Evolutionary conservation across 1,284 basidiomycete genomes (phyloP).

Genomic region (Anthracocystis setariae): DNA sequence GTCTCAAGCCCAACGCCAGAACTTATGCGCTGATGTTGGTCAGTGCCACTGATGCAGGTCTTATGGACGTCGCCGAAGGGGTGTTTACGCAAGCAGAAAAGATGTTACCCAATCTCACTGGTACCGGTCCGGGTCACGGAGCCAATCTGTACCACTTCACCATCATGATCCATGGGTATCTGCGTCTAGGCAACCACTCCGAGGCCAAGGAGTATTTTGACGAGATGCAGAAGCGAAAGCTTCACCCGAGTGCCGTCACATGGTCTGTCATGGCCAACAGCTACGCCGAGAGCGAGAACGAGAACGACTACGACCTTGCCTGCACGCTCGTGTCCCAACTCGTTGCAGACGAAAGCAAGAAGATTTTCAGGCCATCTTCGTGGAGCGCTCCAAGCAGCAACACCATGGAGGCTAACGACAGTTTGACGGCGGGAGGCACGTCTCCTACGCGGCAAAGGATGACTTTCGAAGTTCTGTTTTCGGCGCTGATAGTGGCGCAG

Average conservation of each 20-base stretch:
- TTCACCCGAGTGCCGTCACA: constrained; percentile 78
- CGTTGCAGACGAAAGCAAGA: constrained; percentile 25
- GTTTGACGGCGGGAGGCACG: neutral
- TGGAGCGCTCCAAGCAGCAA: constrained; percentile 10
- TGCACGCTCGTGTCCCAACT: constrained; percentile 50
- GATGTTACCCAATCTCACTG: constrained; percentile 21
- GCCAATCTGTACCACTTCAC: constrained; percentile 76
- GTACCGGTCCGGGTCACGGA: constrained; percentile 34
- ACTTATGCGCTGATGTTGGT: constrained; percentile 84
- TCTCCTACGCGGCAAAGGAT: constrained; percentile 28
- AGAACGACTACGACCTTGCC: constrained; percentile 50
- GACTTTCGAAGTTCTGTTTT: constrained; percentile 70
- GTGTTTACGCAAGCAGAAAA: constrained; percentile 71
- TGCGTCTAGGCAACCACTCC: constrained; percentile 73
- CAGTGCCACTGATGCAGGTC: constrained; percentile 81
- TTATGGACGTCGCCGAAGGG: constrained; percentile 76
- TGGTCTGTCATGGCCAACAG: constrained; percentile 74
- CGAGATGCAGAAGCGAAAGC: constrained; percentile 77
- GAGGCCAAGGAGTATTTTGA: constrained; percentile 78
- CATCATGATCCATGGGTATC: constrained; percentile 83
- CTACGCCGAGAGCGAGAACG: constrained; percentile 53
- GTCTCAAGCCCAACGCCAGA: constrained; percentile 74
- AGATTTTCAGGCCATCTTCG: constrained; percentile 10
- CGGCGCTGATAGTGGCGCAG: constrained; percentile 76
- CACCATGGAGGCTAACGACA: neutral